Percentiles rank a stretch among this genome's conserved stretches.
Conservation (phyloP, 495 filamentous ascomycete genomes). For the Annulohypoxylon nitens region DNA sequence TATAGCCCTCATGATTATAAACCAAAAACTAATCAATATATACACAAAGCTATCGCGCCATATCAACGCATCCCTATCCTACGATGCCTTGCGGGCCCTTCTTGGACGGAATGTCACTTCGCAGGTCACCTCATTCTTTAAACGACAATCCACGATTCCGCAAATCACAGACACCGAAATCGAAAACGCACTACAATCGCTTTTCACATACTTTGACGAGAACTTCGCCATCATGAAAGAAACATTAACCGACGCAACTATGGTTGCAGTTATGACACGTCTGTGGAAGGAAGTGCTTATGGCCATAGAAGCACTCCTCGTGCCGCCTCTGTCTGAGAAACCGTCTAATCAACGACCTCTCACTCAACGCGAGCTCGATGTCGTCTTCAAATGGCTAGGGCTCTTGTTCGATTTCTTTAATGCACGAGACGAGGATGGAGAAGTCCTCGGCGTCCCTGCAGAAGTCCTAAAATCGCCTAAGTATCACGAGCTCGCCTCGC, state of each 20-base stretch:
- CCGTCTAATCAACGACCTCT: slow-evolving; percentile 89
- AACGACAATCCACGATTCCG: slow-evolving; percentile 64
- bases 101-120: slow-evolving; percentile 82
- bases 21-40: slow-evolving; percentile 44
- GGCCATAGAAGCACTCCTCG: slow-evolving; percentile 89
- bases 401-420: slow-evolving; percentile 96
- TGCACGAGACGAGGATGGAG: slow-evolving; percentile 88
- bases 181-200: slow-evolving; percentile 82
- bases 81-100: slow-evolving; percentile 78
- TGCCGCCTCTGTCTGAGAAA: slow-evolving; percentile 96
- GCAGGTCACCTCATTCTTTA: slow-evolving; percentile 83
- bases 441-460: slow-evolving; percentile 86
- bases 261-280: slow-evolving; percentile 97
- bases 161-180: slow-evolving; percentile 78
- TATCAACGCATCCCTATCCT: slow-evolving; percentile 90
- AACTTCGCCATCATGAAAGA: slow-evolving; percentile 99
- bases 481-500: slow-evolving; percentile 94
- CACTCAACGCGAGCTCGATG: slow-evolving; percentile 89
- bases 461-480: slow-evolving; percentile 96
- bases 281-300: slow-evolving; percentile 98
- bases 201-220: slow-evolving; percentile 98
- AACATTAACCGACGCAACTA: slow-evolving; percentile 90
- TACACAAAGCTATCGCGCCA: slow-evolving; percentile 83
- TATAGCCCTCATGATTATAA: not conserved
- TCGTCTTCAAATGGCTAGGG: slow-evolving; percentile 95